phyloP scores from a whole-genome alignment of 225 moss, liverwort and hornwort genomes.

The Polytrichum commune region DNA sequence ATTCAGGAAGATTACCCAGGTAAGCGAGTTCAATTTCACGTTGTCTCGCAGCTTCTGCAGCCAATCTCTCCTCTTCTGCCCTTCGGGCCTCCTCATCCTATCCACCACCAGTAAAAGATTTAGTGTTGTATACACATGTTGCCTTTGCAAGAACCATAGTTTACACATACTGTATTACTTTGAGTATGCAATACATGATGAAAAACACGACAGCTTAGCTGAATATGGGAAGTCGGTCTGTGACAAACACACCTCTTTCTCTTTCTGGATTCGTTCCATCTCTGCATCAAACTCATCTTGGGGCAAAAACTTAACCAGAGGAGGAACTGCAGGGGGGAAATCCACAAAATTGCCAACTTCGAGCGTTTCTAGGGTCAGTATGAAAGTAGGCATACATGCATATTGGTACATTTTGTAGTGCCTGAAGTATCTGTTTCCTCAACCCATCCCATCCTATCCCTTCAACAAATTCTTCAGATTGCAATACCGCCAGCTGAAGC shows the following conservation, averaged over 20 bases:
- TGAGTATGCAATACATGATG: too few relatives aligned
- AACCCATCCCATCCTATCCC: background rate
- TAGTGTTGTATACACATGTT: background rate
- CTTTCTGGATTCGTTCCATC: constrained; percentile 44
- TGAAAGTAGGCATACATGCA: constrained; percentile 72
- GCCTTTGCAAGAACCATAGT: background rate
- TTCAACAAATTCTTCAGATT: too few relatives aligned
- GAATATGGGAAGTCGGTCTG: background rate
- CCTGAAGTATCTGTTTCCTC: constrained; percentile 66
- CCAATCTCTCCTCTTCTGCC: constrained; percentile 35
- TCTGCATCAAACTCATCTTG: constrained; percentile 67
- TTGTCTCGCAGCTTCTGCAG: constrained; percentile 36
- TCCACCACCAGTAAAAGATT: background rate
- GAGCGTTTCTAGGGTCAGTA: constrained; percentile 64
- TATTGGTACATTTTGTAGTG: constrained; percentile 93
- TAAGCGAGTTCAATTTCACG: constrained; percentile 60
- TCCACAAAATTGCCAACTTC: constrained; percentile 56
- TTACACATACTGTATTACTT: background rate
- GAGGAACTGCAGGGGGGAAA: constrained; percentile 40
- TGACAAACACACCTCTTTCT: constrained; percentile 50
- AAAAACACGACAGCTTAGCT: background rate
- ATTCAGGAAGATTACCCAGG: constrained; percentile 25
- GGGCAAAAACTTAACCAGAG: constrained; percentile 41
- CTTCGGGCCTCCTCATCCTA: constrained; percentile 43
- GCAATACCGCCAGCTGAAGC: background rate